Evolutionary conservation across 2,329 filamentous ascomycete genomes (phyloP), one percentile per base, ranked within the genome.

Genomic region (Harringtonia aguacate): DNA sequence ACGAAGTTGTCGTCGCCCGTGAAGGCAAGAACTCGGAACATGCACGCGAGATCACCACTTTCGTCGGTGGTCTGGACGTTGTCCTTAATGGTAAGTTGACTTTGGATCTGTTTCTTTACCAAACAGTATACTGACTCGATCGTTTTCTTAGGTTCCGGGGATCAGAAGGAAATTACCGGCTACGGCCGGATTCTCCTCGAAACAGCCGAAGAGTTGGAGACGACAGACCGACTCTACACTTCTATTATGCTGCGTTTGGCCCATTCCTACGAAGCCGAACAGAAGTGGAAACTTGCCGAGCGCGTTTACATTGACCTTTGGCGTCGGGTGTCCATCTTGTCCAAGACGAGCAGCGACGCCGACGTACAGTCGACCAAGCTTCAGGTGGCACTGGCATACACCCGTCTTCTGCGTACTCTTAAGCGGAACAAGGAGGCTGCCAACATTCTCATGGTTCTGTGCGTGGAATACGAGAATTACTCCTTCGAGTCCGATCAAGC

Each of bases 391-490:
- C 51, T 65, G 3, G 58, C 61, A 47, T 67, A 66, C 41, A 50
- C 58, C 40, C 51, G 52, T 36, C 65, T 63, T 45, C 49, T 67
- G 22, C 52, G 54, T 18, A 49, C 54, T 13, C 47, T 54, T 12
- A 53, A 58, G 28, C 61, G 62, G 2, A 44, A 45, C 8, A 57
- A 63, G 21, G 64, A 67, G 41, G 61, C 64, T 3, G 55, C 52
- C 30, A 65, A 58, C 38, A 63, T 67, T 10, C 54, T 66, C 43
- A 58, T 65, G 28, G 63, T 61, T 28, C 50, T 67, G 8, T 66
- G 63, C 62, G 58, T 58, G 1, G 64, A 66, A 51, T 65, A 64
- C 33, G 59, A 65, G 49, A 52, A 65, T 44, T 49, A 58, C 41
- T 46, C 41, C 2, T 60, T 58, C n/a, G 57, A 61, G 41, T 51